Evolutionary conservation across 208 protist genomes (phyloP), one percentile per base, ranked within the genome.

Genomic region (Paratrypanosoma confusum): DNA sequence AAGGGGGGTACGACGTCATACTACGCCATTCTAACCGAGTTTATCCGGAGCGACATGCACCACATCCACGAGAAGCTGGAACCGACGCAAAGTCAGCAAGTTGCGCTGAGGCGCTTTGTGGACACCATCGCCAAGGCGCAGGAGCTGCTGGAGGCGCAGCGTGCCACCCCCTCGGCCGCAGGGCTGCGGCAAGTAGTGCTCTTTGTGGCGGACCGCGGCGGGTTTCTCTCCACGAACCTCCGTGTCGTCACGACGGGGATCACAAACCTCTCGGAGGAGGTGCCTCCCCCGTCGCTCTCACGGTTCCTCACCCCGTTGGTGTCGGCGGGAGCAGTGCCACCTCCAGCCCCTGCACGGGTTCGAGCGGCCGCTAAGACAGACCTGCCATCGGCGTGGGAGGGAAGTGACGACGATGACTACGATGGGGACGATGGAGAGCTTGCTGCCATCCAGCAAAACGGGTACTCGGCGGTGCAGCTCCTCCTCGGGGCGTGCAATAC

Each of bases 11-110:
- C n/a, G n/a, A n/a, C n/a, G 47, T 83, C 69, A 8, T 66, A 65
- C 50, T 83, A 69, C 36, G 59, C 56, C 0, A 55, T 83, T 4
- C 46, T 83, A 39, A 60, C 41, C 21, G 63, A 83, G 18, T 43
- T 76, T 10, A 65, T 76, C 11, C 64, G 62, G 50, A 60, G 67
- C 55, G 63, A 71, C 45, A 81, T 77, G 44, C 52, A 55, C 3
- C 26, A 35, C 5, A 29, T 52, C 7, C 45, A 55, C 21, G 57
- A 60, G 5, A 80, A 69, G 51, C 57, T 60, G 66, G 46, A 53
- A 23, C 29, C 70, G 5, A 57, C 64, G 13, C 75, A 70, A n/a
- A 39, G 49, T 29, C 27, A 65, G 18, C 65, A 76, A 25, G 72
- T 76, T 36, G 40, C 36, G 1, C 35, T 82, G 11, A 64, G 69